Conservation (phyloP, 495 filamentous ascomycete genomes). For the Glarea lozoyensis region DNA sequence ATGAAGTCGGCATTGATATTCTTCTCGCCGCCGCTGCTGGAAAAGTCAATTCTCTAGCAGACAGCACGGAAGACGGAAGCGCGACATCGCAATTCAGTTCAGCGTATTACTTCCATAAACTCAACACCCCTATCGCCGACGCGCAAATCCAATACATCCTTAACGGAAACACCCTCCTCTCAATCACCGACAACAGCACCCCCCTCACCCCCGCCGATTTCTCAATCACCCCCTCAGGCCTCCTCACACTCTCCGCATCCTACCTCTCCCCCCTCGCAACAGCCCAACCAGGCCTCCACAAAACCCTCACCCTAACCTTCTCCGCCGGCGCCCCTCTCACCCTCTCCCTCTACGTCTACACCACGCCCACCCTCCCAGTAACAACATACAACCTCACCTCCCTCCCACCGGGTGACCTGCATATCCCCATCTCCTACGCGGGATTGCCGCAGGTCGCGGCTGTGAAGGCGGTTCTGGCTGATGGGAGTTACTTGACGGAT, state of each 20-base stretch:
- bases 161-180: conserved; percentile 45
- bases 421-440: conserved; percentile 43
- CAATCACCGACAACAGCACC: conserved; percentile 31
- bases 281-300: conserved; percentile 32
- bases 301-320: conserved; percentile 44
- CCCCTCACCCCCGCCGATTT: conserved; percentile 29
- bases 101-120: conserved; percentile 47
- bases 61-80: conserved; percentile 39
- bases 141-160: conserved; percentile 37
- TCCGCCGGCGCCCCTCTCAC: conserved; percentile 35
- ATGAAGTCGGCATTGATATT: conserved; percentile 38
- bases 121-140: conserved; percentile 32
- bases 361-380: conserved; percentile 31
- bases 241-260: conserved; percentile 36
- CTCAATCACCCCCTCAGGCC: conserved; percentile 34
- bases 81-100: conserved; percentile 37
- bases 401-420: conserved; percentile 31
- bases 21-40: conserved; percentile 34
- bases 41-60: conserved; percentile 40
- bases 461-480: conserved; percentile 41
- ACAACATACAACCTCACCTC: conserved; percentile 27
- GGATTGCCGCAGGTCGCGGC: conserved; percentile 39
- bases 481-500: conserved; percentile 43
- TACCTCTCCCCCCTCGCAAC: conserved; percentile 39
- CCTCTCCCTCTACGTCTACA: conserved; percentile 42